Evolutionary conservation across 345 rosid genomes (phyloP).

Genomic region (Crucihimalaya himalaica): DNA sequence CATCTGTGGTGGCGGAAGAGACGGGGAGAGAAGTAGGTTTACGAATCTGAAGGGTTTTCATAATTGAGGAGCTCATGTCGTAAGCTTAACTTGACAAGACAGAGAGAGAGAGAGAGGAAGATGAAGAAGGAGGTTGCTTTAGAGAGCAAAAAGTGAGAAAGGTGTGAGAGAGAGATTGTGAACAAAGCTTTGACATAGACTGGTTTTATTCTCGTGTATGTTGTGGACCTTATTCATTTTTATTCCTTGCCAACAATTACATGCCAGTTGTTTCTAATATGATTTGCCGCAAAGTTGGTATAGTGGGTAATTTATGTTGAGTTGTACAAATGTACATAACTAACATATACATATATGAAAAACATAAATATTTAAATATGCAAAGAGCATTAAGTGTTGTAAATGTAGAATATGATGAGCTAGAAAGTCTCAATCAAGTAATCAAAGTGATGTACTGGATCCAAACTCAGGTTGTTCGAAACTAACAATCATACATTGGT

Average conservation of each 20-base stretch:
- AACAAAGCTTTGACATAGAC: constrained; percentile 45
- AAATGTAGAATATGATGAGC: constrained; percentile 27
- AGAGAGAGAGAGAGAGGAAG: neutral
- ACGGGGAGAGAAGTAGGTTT: constrained; percentile 49
- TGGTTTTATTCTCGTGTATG: constrained; percentile 31
- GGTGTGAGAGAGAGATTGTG: constrained; percentile 35
- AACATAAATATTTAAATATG: neutral
- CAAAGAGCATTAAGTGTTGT: neutral
- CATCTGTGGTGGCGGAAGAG: constrained; percentile 39
- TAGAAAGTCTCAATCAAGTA: constrained; percentile 13
- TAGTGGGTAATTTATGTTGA: neutral
- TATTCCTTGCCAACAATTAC: constrained; percentile 18
- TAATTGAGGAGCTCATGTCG: constrained; percentile 41
- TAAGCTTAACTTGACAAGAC: neutral
- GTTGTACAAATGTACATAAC: neutral
- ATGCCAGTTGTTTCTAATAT: constrained; percentile 2
- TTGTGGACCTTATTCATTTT: constrained; percentile 11
- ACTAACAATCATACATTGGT: constrained; percentile 20
- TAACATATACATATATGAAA: neutral
- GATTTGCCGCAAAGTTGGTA: constrained; percentile 18
- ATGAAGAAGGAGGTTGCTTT: neutral
- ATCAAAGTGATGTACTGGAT: constrained; percentile 18
- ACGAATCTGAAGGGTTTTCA: constrained; percentile 53
- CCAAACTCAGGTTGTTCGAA: constrained; percentile 17
- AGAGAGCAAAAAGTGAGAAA: constrained; percentile 24